Base-by-base conservation (phyloP, 371 early-diverging fungal species). In the Paraphysoderma sedebokerense region DNA sequence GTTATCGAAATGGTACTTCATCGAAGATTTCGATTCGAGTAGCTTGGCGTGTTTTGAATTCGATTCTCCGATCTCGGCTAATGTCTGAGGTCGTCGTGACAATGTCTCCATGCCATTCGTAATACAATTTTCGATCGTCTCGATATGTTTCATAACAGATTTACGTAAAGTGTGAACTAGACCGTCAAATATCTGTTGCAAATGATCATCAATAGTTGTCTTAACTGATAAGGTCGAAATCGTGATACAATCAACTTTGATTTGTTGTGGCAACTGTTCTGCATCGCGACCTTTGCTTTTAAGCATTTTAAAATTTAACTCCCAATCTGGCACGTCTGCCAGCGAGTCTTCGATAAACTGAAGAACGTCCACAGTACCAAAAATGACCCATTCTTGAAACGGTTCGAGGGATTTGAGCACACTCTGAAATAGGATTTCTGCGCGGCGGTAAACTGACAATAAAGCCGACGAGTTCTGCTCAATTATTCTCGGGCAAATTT, bases 231-330 rank as follows among this genome's bases (percentile, higher is more conserved):
- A 50, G 1, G 66, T 61, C 20, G 65, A 68, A 11, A 69, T 56
- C 0, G 56, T 51, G 33, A 73, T 55, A 50, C 68, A 66, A 45
- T 67, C 67, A 19, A 70, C 49, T 36, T 61, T 56, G 24, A 70
- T 45, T 15, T 31, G 36, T 6, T 49, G 19, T 0, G 69, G 69
- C n/a, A 73, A 45, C 49, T 52, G 56, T 38, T 70, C 71, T 26
- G 68, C 59, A 24, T 73, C 71, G 44, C 65, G 67, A 20, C 71
- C 71, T 35, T 67, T 65, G 5, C 40, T 27, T 41, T 73, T 73
- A n/a, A 73, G 44, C 52, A 63, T 52, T 20, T 60, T 44, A 35
- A 73, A 68, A 50, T 68, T 65, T n/a, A 53, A 24, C 42, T 68
- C 74, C 61, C 61, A 73, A 31, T 73, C 68, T 3, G 48, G 33